Percentiles rank a stretch among this genome's conserved stretches.
phyloP scores from a whole-genome alignment of 2,329 filamentous ascomycete species.

The Trichoderma polysporum region DNA sequence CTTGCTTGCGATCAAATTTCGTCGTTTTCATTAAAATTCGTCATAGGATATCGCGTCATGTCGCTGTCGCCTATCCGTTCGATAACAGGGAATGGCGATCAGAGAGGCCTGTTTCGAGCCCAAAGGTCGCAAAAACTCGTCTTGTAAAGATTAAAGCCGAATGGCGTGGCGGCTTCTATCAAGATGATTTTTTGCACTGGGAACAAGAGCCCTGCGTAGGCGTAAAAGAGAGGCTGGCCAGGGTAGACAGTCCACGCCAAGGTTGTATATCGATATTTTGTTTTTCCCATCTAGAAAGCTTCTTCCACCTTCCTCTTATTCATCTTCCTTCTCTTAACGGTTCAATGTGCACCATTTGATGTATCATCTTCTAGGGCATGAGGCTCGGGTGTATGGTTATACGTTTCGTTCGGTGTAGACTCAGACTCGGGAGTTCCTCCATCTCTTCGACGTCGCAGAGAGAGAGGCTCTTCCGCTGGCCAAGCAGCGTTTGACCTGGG shows the following conservation, averaged over 20 bases:
- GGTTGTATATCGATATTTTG: background rate
- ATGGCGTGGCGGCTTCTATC: background rate
- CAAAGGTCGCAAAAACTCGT: background rate
- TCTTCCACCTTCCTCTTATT: background rate
- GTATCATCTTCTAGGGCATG: background rate
- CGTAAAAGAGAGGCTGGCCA: background rate
- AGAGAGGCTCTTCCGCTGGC: constrained; percentile 1
- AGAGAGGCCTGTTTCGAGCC: background rate
- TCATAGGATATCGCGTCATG: background rate
- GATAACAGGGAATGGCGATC: background rate
- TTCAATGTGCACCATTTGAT: background rate
- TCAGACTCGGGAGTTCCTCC: background rate
- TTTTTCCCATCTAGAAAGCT: background rate
- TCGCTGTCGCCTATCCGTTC: background rate
- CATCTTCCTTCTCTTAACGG: background rate
- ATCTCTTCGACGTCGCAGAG: background rate
- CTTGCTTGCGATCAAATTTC: background rate
- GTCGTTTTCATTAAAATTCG: constrained; percentile 12
- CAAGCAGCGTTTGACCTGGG: constrained; percentile 14
- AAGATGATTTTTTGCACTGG: background rate
- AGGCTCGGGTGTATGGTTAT: background rate
- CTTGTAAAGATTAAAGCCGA: background rate
- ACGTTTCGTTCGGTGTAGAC: background rate
- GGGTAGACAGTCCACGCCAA: background rate
- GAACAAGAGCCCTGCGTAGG: too few species aligned